phyloP scores from a whole-genome alignment of 148 eudicot species.

The Mesembryanthemum crystallinum region DNA sequence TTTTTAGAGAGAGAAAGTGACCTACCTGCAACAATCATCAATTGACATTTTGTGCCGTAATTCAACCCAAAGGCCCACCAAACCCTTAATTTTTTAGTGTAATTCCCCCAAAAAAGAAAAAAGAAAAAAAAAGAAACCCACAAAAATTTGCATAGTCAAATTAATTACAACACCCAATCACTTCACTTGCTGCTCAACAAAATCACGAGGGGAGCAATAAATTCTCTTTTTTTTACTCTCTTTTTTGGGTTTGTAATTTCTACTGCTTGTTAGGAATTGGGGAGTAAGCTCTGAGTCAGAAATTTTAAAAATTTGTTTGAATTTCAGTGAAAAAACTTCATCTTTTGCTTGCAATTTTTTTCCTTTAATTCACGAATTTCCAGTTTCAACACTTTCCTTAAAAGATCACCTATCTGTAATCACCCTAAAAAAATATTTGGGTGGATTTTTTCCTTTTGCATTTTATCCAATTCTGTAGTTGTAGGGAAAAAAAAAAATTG shows the following conservation, averaged over 20 bases:
- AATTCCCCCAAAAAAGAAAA: background rate
- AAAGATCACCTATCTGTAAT: background rate
- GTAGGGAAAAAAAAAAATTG: background rate
- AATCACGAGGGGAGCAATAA: background rate
- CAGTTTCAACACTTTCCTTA: background rate
- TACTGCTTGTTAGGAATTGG: background rate
- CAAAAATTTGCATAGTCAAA: slow-evolving; percentile 13
- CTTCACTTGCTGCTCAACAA: background rate
- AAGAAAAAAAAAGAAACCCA: background rate
- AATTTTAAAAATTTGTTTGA: background rate
- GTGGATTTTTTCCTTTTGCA: background rate
- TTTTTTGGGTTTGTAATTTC: background rate
- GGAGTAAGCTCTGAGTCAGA: background rate
- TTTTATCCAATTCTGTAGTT: background rate
- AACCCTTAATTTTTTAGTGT: background rate
- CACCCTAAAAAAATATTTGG: background rate
- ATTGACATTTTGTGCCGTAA: slow-evolving; percentile 6
- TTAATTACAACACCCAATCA: slow-evolving; percentile 10
- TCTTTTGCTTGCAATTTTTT: background rate
- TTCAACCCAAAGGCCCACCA: slow-evolving; percentile 16
- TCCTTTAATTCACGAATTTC: background rate
- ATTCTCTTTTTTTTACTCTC: background rate
- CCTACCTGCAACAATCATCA: slow-evolving; percentile 25
- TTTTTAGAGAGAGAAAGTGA: slow-evolving; percentile 3
- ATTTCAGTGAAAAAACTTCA: background rate